Evolutionary conservation across 1,139 yeast genomes (phyloP).

Genomic region (Diutina pseudorugosa): DNA sequence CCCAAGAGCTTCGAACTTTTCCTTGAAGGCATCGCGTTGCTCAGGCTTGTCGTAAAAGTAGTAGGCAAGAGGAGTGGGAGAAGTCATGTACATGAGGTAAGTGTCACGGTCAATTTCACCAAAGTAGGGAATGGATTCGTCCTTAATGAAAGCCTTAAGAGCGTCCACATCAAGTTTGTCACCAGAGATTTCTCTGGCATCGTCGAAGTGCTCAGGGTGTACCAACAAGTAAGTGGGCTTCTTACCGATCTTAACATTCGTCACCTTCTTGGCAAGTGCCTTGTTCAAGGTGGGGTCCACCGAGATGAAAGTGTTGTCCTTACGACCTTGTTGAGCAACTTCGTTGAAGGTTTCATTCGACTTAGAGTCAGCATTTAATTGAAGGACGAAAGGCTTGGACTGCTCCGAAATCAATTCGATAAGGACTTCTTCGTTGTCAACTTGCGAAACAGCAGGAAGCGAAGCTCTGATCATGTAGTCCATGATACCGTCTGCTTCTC

Average conservation of each 20-base stretch:
- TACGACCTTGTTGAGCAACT: not conserved
- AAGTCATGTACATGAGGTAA: slow-evolving; percentile 60
- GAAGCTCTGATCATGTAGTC: slow-evolving; percentile 75
- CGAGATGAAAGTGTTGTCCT: not conserved
- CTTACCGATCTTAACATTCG: slow-evolving; percentile 13
- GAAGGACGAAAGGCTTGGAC: not conserved
- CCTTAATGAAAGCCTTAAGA: slow-evolving; percentile 44
- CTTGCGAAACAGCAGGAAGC: slow-evolving; percentile 59
- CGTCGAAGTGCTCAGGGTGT: slow-evolving; percentile 24
- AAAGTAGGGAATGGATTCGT: slow-evolving; percentile 73
- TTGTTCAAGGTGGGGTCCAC: slow-evolving; percentile 16
- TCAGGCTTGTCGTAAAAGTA: slow-evolving; percentile 67
- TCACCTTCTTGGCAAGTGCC: not conserved
- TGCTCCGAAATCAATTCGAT: slow-evolving; percentile 15
- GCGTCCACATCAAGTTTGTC: slow-evolving; percentile 15
- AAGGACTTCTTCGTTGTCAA: slow-evolving; percentile 29
- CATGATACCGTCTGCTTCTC: slow-evolving; percentile 69
- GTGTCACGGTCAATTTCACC: slow-evolving; percentile 86
- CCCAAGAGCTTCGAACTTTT: slow-evolving; percentile 49
- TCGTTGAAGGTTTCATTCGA: not conserved
- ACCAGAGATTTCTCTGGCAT: slow-evolving; percentile 16
- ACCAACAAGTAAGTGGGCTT: slow-evolving; percentile 37
- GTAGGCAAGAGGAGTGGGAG: slow-evolving; percentile 74
- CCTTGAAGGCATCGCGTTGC: slow-evolving; percentile 46
- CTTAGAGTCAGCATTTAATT: not conserved